Percentiles rank a stretch among this genome's conserved stretches.
These are phyloP conservation scores for Saccharomycopsis crataegensis DNA, from an alignment of 1,139 yeast genomes.

Conservation along the genomic window DNA sequence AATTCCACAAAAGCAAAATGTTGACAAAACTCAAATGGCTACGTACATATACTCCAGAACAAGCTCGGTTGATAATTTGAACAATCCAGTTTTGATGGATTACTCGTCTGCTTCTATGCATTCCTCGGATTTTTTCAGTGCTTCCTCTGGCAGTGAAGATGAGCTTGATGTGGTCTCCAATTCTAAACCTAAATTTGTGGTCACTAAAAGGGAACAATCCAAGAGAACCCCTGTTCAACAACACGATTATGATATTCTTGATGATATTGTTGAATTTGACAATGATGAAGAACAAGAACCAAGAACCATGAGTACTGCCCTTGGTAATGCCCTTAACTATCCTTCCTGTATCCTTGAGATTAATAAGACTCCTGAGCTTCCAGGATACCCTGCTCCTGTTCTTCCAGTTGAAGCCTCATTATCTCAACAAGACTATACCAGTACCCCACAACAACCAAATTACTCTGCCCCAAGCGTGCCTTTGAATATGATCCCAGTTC, in stretches of 20 bases:
- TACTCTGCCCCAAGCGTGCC: slow-evolving; percentile 9
- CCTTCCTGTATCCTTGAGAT: no score
- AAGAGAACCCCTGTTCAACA: not conserved
- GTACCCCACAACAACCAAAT: slow-evolving; percentile 3
- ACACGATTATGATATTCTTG: not conserved
- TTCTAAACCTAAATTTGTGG: not conserved
- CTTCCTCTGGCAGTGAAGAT: slow-evolving; percentile 8
- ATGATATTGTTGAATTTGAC: not conserved
- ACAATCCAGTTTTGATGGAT: slow-evolving; percentile 9
- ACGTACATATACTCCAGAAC: not conserved
- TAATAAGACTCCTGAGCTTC: not conserved
- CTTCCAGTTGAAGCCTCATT: not conserved
- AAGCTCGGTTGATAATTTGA: not conserved
- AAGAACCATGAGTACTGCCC: not conserved
- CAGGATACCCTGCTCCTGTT: not conserved
- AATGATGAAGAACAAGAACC: not conserved
- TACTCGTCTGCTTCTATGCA: not conserved
- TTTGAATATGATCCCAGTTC: not conserved
- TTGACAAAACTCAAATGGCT: not conserved
- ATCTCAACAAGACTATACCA: not conserved
- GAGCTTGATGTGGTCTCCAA: not conserved
- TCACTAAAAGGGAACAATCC: no score
- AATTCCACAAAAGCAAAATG: not conserved
- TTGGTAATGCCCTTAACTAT: not conserved
- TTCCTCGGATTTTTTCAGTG: slow-evolving; percentile 16